Percentiles rank a stretch among this genome's conserved stretches.
These are phyloP conservation scores for Spergularia azorica DNA, from an alignment of 179 eudicot genomes.

Conservation along the genomic window DNA sequence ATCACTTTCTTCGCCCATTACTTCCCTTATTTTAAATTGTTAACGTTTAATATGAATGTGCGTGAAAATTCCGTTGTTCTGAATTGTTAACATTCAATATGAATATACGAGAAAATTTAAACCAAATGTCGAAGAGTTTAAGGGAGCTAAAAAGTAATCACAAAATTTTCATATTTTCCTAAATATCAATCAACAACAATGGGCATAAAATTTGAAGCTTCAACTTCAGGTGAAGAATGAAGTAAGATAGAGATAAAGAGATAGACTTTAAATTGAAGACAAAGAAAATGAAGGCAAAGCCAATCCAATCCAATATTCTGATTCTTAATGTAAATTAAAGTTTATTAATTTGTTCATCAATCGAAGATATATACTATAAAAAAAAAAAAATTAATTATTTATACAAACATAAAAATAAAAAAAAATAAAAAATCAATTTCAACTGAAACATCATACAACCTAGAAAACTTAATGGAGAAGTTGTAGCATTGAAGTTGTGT, in stretches of 20 bases:
- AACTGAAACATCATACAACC: no score
- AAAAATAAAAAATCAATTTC: no score
- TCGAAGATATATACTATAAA: no score
- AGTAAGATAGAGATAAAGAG: neutral
- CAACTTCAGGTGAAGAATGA: slow-evolving; percentile 9
- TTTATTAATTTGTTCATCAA: neutral
- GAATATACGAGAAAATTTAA: no score
- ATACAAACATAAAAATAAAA: neutral
- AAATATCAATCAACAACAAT: no score
- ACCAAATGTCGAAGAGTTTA: no score
- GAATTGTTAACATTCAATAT: no score
- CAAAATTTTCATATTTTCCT: no score
- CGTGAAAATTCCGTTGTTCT: neutral
- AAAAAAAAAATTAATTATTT: no score
- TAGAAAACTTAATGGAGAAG: no score
- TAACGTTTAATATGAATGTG: neutral
- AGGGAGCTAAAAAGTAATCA: no score
- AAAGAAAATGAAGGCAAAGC: slow-evolving; percentile 26
- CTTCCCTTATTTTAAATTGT: neutral
- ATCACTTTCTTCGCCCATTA: slow-evolving; percentile 10
- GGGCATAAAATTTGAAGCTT: neutral
- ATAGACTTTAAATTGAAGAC: slow-evolving; percentile 34
- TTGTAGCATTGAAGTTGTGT: no score
- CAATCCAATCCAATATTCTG: slow-evolving; percentile 7
- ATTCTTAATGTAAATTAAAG: neutral